These are phyloP conservation scores for Xanthoconium separans DNA, from an alignment of 1,284 basidiomycete species.

Conservation along the genomic window DNA sequence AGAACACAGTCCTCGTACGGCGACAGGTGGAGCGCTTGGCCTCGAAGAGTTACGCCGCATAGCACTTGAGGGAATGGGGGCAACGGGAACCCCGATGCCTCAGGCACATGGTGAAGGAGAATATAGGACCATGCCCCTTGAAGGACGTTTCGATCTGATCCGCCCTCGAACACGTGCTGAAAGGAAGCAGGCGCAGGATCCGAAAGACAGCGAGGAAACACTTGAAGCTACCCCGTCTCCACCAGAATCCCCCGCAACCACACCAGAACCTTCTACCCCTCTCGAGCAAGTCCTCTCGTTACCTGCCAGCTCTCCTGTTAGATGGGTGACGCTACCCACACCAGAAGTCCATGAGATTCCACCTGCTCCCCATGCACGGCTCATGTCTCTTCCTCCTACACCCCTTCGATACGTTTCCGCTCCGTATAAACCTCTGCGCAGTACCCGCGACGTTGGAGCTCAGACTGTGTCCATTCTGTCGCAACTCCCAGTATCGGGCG, in stretches of 20 bases:
- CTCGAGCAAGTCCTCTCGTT: constrained; percentile 19
- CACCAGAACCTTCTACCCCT: constrained; percentile 29
- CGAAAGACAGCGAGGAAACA: constrained; percentile 2
- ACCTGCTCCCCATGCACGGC: constrained; percentile 37
- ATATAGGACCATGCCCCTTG: constrained; percentile 56
- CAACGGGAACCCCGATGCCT: constrained; percentile 8
- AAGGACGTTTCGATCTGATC: constrained; percentile 85
- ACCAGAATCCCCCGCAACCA: constrained; percentile 4
- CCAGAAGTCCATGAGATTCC: constrained; percentile 56
- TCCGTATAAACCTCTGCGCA: constrained; percentile 13
- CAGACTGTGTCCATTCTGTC: constrained; percentile 16
- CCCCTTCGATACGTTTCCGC: constrained; percentile 22
- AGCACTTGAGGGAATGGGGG: constrained; percentile 44
- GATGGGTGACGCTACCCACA: constrained; percentile 48
- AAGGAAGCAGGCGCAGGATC: constrained; percentile 10
- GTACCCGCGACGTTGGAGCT: constrained; percentile 21
- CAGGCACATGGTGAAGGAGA: constrained; percentile 26
- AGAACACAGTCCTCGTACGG: constrained; percentile 36
- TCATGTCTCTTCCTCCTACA: constrained; percentile 34
- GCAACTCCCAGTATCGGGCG: constrained; percentile 4
- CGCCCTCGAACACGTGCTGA: constrained; percentile 50
- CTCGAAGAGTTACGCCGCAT: constrained; percentile 71
- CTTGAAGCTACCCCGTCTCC: constrained; percentile 8
- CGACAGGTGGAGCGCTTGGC: constrained; percentile 42
- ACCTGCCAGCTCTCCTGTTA: constrained; percentile 22